Evolutionary conservation across 306 rosid genomes (phyloP).

Genomic region (Corylus americana): DNA sequence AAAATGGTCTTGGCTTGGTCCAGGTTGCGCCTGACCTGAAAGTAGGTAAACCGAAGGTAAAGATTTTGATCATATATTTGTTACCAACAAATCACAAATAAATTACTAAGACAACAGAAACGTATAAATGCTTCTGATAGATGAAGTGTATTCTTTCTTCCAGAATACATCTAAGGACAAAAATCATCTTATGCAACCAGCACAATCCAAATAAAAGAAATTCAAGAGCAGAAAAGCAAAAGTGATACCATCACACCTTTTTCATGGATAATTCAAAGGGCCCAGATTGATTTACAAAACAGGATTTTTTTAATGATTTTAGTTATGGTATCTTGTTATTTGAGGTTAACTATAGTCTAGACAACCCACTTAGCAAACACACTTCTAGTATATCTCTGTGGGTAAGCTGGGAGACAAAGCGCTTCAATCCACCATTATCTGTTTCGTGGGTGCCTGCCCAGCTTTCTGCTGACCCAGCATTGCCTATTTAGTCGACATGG

Average conservation of each 20-base stretch:
- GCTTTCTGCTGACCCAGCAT: neutral
- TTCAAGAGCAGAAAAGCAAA: constrained; percentile 11
- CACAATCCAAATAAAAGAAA: neutral
- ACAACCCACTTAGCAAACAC: neutral
- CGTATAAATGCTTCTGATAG: constrained; percentile 10
- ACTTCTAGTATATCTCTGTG: neutral
- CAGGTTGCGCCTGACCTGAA: constrained; percentile 95
- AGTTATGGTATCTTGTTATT: too few relatives aligned
- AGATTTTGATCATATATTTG: constrained; percentile 8
- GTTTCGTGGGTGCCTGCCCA: neutral
- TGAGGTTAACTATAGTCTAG: too few relatives aligned
- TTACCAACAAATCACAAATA: constrained; percentile 11
- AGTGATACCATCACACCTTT: neutral
- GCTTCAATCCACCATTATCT: neutral
- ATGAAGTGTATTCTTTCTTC: neutral
- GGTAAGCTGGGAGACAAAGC: too few relatives aligned
- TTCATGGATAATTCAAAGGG: neutral
- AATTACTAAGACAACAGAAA: neutral
- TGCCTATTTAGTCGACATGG: neutral
- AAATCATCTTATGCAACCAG: neutral
- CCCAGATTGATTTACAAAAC: neutral
- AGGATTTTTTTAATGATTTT: neutral
- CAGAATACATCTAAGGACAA: neutral
- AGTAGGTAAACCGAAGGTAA: constrained; percentile 18
- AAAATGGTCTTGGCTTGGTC: constrained; percentile 93